Evolutionary conservation across 768 basidiomycete species (phyloP).

Genomic region (Tylopilus subfusipes): DNA sequence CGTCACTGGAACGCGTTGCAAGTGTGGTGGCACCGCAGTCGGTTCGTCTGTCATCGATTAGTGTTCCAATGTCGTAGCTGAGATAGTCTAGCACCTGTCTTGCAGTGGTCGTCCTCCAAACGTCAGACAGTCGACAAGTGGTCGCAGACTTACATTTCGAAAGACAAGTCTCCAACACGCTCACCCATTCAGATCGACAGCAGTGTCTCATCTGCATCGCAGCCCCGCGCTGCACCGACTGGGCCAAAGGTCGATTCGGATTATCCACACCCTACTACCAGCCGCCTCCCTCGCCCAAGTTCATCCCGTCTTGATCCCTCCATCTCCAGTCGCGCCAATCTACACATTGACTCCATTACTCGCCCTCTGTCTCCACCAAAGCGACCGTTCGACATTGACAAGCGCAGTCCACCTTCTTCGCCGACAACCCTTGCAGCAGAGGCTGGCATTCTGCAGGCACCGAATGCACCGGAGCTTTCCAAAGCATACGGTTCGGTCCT

Average conservation of each 20-base stretch:
- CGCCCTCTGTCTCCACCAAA: slow-evolving; percentile 61
- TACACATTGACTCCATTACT: slow-evolving; percentile 55
- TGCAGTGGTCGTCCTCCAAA: slow-evolving; percentile 54
- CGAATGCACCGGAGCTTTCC: slow-evolving; percentile 59
- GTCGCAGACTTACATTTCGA: slow-evolving; percentile 74
- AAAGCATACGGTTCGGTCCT: slow-evolving; percentile 85
- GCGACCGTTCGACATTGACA: slow-evolving; percentile 24
- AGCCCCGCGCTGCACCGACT: slow-evolving; percentile 10
- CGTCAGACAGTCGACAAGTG: slow-evolving; percentile 59
- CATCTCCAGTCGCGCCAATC: slow-evolving; percentile 48
- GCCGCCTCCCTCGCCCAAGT: slow-evolving; percentile 51
- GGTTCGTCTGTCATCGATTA: slow-evolving; percentile 47
- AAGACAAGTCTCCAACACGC: slow-evolving; percentile 45
- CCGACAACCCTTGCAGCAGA: slow-evolving; percentile 49
- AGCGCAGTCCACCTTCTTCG: slow-evolving; percentile 24
- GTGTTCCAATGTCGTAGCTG: slow-evolving; percentile 8
- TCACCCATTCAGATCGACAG: slow-evolving; percentile 26
- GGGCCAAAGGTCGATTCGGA: slow-evolving; percentile 2
- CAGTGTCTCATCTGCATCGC: slow-evolving; percentile 8
- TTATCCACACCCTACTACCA: slow-evolving; percentile 13
- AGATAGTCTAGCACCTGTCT: slow-evolving; percentile 53
- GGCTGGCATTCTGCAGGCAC: slow-evolving; percentile 58
- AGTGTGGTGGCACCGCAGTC: slow-evolving; percentile 75
- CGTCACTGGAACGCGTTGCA: slow-evolving; percentile 65
- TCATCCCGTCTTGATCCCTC: slow-evolving; percentile 32